These are phyloP conservation scores for Aspergillus sp. DNA, from an alignment of 2,329 filamentous ascomycete species.

Conservation along the genomic window DNA sequence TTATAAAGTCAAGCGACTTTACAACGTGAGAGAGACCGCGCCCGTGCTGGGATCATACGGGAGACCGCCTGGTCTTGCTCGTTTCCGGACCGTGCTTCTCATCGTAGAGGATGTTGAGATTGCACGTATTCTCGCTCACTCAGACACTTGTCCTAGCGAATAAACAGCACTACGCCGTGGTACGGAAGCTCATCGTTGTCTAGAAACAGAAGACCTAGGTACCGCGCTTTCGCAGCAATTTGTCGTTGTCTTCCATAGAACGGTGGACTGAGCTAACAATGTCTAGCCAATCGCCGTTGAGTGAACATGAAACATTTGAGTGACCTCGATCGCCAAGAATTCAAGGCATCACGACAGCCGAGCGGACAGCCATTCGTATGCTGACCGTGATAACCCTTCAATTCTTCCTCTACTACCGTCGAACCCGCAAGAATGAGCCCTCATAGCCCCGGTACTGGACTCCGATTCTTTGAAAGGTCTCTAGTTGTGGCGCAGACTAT, in stretches of 20 bases:
- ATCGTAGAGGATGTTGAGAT: constrained; percentile 5
- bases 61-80: constrained; percentile 2
- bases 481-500: background rate
- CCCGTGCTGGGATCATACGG: constrained; percentile 1
- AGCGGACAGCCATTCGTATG: background rate
- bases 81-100: constrained; percentile 2
- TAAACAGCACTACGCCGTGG: background rate
- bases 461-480: background rate
- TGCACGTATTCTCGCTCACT: background rate
- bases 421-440: background rate
- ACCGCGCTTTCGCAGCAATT: background rate
- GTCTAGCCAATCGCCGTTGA: background rate
- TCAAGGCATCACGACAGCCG: background rate
- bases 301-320: background rate
- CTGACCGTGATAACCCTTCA: background rate
- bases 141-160: background rate
- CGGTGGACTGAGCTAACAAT: background rate
- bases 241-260: background rate
- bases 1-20: background rate
- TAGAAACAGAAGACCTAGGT: constrained; percentile 1
- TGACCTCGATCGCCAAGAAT: background rate
- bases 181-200: background rate
- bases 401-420: background rate
- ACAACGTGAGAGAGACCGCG: background rate
- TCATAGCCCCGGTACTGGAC: background rate